Evolutionary conservation across 2,329 filamentous ascomycete species (phyloP), one percentile per base, ranked within the genome.

Genomic region (Xylogone sp.): DNA sequence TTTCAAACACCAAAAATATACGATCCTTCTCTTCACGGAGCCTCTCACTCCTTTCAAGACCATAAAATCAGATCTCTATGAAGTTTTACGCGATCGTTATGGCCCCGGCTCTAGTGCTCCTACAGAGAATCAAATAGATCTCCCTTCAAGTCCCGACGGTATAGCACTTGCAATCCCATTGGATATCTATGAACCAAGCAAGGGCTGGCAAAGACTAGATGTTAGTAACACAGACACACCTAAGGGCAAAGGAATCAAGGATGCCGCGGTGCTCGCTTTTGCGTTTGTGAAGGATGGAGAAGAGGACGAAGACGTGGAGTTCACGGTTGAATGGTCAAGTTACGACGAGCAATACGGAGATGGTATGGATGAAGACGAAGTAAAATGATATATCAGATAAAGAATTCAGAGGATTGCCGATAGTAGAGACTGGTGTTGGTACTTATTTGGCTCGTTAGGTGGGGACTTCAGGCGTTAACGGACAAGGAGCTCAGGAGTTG

Each of bases 1-100:
- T 53, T 83, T 92, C 71, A 90, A 90, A 68, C 79, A 87, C 65
- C 83, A 86, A 63, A 81, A 82, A 52, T 80, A 84, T 60, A 91
- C 86, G 3, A 75, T 90, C 57, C 81, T 88, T 61, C 74, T 91
- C 52, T 84, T 87, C 55, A 76, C 86, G 44, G 77, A 82, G 39
- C 71, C 82, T 4, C 70, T 77, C 13, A 76, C 77, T 39, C 68
- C 82, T 10, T 81, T 90, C 62, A 69, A 74, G 16, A 68, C 73
- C 1, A 71, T 88, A 53, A 82, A 82, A 51, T 60, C 73, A 18
- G 76, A 82, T 19, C 77, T 92, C 2, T 69, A 88, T 18, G 68
- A 72, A 1, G 71, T 82, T 10, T 69, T 91, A 5, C 72, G 65
- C 22, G 81, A 84, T 43, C 71, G 80, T 22, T 84, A 83, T 53